Percentiles rank a stretch among this genome's conserved stretches.
Evolutionary conservation across 495 filamentous ascomycete genomes (phyloP).

Genomic region (Apodospora peruviana): DNA sequence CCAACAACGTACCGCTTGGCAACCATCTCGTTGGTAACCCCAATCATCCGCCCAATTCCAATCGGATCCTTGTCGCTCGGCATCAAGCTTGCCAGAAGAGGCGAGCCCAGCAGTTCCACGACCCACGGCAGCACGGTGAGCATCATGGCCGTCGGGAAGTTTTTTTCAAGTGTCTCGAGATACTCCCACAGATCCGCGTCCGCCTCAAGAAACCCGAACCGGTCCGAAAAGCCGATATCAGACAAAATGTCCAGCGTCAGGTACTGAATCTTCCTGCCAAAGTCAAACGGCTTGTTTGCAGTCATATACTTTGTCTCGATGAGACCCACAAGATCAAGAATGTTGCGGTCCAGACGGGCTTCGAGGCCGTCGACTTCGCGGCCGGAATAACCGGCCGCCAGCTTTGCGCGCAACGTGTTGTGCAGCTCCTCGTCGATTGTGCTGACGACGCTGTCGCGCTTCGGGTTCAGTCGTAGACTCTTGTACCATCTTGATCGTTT

Average conservation of each 20-base stretch:
- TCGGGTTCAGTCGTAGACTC: conserved; percentile 14
- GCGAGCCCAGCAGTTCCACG: background rate
- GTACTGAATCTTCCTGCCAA: conserved; percentile 27
- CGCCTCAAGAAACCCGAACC: conserved; percentile 30
- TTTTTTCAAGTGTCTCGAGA: conserved; percentile 8
- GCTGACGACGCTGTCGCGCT: conserved; percentile 13
- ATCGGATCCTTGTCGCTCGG: background rate
- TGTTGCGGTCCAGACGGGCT: conserved; percentile 6
- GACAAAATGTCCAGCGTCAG: conserved; percentile 38
- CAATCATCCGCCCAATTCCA: background rate
- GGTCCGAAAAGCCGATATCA: conserved; percentile 30
- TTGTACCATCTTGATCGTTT: conserved; percentile 14
- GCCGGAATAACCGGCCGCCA: conserved; percentile 9
- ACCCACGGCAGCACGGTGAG: conserved; percentile 1
- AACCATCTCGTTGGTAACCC: conserved; percentile 3
- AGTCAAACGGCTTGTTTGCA: conserved; percentile 23
- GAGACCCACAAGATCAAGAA: conserved; percentile 9
- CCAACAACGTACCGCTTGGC: conserved; percentile 8
- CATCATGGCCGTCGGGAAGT: background rate
- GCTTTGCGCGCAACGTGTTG: conserved; percentile 5
- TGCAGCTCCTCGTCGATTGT: conserved; percentile 14
- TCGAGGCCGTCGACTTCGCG: conserved; percentile 4
- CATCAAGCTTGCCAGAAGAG: background rate
- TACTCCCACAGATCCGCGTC: conserved; percentile 32
- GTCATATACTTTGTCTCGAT: background rate